Evolutionary conservation across 2,329 filamentous ascomycete genomes (phyloP), one percentile per base, ranked within the genome.

Genomic region (Colletotrichum tofieldiae): DNA sequence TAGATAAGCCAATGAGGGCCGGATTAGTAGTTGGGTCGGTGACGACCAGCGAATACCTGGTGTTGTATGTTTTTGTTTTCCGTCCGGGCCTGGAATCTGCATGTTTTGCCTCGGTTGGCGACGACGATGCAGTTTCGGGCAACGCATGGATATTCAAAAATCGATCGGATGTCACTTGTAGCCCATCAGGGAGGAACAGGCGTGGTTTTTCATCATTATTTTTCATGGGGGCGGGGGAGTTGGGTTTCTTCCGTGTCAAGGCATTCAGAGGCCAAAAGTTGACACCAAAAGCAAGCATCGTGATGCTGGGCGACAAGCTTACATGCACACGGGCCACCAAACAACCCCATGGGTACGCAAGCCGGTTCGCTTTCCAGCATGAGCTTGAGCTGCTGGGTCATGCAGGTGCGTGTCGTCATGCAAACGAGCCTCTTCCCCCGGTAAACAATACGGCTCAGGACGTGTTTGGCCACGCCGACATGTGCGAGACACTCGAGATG

Each of bases 1-100:
- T 51, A 51, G 47, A 51, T 51, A 51, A 51, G 23, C 47, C 47
- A 23, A 47, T 47, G 20, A 47, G 45, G 45, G 45, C 45, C 45
- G 45, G 45, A 47, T 47, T 47, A 47, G 45, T 47, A 49, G 45
- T 26, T 49, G 45, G 45, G 45, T 23, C 45, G 45, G 45, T 49
- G 23, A 26, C 47, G 47, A 51, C 47, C 47, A 51, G 23, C 47
- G 47, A 26, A 26, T 51, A 51, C 47, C 47, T 51, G 47, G 47
- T 51, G 47, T 51, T 51, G 47, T 51, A 51, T 51, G 41, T 41
- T 41, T 20, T 26, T 26, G 11, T 16, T 51, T 26, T 7, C 3
- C 9, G 2, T 4, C 4, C 9, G 45, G n/a, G 1, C 18, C 1
- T n/a, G 45, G 16, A 18, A 43, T 43, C 41, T 18, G 20, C 16